Evolutionary conservation across 73 alveolate genomes (phyloP).

Genomic region (Paramecium tetraurelia): DNA sequence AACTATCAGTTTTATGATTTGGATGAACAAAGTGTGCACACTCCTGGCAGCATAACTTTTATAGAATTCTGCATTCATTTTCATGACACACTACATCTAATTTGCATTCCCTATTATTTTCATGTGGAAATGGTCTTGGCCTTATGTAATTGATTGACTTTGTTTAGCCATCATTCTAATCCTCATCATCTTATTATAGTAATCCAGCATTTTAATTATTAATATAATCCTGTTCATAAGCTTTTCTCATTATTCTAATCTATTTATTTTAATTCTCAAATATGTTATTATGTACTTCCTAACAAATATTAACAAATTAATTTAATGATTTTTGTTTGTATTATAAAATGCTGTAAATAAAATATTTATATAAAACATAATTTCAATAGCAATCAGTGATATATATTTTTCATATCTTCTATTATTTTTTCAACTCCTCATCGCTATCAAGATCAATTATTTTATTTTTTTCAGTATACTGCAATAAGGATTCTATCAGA

Average conservation of each 20-base stretch:
- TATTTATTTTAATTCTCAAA: neutral
- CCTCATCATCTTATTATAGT: neutral
- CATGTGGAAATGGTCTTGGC: neutral
- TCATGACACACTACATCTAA: neutral
- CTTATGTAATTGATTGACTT: neutral
- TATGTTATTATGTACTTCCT: neutral
- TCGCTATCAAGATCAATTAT: neutral
- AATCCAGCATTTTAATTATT: neutral
- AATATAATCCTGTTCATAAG: neutral
- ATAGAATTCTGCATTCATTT: neutral
- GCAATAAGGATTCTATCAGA: neutral
- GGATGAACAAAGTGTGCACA: constrained; percentile 20
- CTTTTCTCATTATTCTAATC: neutral
- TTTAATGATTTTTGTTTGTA: neutral
- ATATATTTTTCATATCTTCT: neutral
- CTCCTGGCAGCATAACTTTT: neutral
- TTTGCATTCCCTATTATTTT: neutral
- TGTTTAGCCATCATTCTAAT: neutral
- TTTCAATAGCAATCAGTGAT: neutral
- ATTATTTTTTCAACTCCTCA: neutral
- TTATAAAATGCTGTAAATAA: neutral
- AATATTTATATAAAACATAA: neutral
- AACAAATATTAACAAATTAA: neutral
- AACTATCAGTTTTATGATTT: constrained; percentile 12
- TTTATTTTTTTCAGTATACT: neutral